Evolutionary conservation across 1,284 basidiomycete species (phyloP), one percentile per base, ranked within the genome.

Genomic region (Abortiporus biennis): DNA sequence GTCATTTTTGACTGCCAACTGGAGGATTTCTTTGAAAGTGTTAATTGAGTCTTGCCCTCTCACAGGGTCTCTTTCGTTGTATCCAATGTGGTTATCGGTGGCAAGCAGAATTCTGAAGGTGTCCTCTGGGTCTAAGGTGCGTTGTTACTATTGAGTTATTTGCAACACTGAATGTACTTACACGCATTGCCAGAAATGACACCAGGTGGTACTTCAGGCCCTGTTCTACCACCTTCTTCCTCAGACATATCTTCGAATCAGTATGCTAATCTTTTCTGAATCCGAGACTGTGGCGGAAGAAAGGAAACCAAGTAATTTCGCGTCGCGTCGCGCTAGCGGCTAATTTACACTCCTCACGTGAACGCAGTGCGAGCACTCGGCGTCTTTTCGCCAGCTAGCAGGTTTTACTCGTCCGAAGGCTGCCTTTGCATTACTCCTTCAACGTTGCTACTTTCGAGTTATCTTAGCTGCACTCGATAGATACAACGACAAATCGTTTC

Each of bases 61-160:
- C 36, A 98, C 76, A 1, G 95, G 94, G 60, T 99, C 96, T 46
- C 92, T 78, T 61, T 99, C 96, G 45, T 88, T 76, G 66, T 92
- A 96, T 0, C 96, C 96, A 47, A 99, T 88, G 60, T 97, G 94
- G 54, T 93, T 95, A 65, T 96, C 93, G 0, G 93, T 95, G 3
- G 92, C 92, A 5, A 96, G 76, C 56, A 96, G 65, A 51, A 96
- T 93, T 47, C 74, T 76, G 51, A 94, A 85, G 5, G 78, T 86
- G 54, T 88, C 76, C 47, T 83, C 76, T 17, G 68, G 59, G 45
- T 65, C 82, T 85, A 48, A 24, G 6, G 44, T n/a, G n/a, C 20
- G 30, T 46, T 25, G 22, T 15, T 6, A 13, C 8, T 23, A 3
- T 23, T 11, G n/a, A 24, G 22, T 24, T 24, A 15, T n/a, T 6